Percentiles rank a stretch among this genome's conserved stretches.
Conservation (phyloP, 2,329 filamentous ascomycete species). For the Calonectria ilicicola region DNA sequence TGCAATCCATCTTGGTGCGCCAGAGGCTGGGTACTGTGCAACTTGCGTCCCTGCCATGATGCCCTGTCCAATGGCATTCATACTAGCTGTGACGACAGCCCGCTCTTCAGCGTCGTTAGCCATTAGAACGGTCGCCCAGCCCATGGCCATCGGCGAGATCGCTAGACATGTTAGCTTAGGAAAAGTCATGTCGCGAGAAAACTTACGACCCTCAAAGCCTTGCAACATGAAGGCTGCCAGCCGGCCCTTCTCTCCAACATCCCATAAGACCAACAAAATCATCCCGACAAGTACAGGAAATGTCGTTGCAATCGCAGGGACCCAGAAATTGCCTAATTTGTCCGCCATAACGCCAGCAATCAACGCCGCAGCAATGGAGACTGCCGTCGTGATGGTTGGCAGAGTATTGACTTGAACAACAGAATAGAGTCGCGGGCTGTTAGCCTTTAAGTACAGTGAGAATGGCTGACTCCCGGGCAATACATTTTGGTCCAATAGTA, state of each 20-base stretch:
- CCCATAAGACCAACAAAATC: constrained; percentile 49
- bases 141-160: constrained; percentile 51
- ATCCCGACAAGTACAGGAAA: constrained; percentile 49
- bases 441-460: constrained; percentile 54
- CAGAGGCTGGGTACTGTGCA: constrained; percentile 51
- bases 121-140: constrained; percentile 53
- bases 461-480: constrained; percentile 50
- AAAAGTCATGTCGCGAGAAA: neutral
- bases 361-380: constrained; percentile 51
- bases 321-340: constrained; percentile 49
- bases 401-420: constrained; percentile 55
- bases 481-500: constrained; percentile 53
- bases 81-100: constrained; percentile 55
- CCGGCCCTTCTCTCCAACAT: constrained; percentile 52
- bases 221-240: constrained; percentile 52
- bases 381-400: constrained; percentile 53
- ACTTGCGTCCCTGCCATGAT: constrained; percentile 55
- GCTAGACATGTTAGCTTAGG: constrained; percentile 27
- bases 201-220: constrained; percentile 48
- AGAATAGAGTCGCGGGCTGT: constrained; percentile 49
- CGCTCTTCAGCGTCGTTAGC: constrained; percentile 54
- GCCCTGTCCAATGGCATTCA: constrained; percentile 57
- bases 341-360: constrained; percentile 48
- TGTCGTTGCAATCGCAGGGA: constrained; percentile 46
- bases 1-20: constrained; percentile 48